Conservation (phyloP, 495 filamentous ascomycete species). For the Chaetomium tenue region DNA sequence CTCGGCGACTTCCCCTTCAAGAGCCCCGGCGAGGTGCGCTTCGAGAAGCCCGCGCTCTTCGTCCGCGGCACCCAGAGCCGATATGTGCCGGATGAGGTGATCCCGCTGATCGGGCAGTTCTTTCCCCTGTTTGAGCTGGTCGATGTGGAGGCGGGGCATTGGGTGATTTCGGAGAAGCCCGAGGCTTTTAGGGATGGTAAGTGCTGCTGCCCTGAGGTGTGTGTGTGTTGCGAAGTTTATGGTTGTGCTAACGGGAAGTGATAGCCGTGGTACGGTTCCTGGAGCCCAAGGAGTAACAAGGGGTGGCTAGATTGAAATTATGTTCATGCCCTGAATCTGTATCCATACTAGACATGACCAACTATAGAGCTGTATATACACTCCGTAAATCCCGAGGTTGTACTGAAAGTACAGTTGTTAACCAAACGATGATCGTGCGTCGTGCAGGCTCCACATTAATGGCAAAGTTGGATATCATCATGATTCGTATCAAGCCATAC, state of each 20-base stretch:
- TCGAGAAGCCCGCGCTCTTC: conserved; percentile 75
- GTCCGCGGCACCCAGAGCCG: conserved; percentile 77
- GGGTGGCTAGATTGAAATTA: not conserved
- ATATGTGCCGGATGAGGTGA: conserved; percentile 84
- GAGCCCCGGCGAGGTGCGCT: conserved; percentile 58
- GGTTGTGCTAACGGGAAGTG: not conserved
- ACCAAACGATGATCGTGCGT: not conserved
- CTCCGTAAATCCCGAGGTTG: not conserved
- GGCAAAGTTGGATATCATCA: no score
- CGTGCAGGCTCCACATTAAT: no score
- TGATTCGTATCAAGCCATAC: no score
- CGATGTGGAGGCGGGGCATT: conserved; percentile 88
- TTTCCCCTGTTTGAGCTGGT: conserved; percentile 78
- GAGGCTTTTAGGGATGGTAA: conserved; percentile 79
- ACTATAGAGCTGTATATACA: not conserved
- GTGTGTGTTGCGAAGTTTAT: not conserved
- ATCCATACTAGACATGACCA: not conserved
- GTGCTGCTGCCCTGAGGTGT: conserved; percentile 23
- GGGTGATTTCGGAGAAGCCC: conserved; percentile 92
- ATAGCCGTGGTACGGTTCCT: conserved; percentile 63
- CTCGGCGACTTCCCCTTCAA: conserved; percentile 87
- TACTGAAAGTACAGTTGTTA: not conserved
- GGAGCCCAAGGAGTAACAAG: conserved; percentile 51
- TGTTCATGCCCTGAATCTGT: not conserved
- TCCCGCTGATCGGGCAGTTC: conserved; percentile 84